Evolutionary conservation across 108 stramenopile species (phyloP).

Genomic region (Pseudonitzschia delicatissima): DNA sequence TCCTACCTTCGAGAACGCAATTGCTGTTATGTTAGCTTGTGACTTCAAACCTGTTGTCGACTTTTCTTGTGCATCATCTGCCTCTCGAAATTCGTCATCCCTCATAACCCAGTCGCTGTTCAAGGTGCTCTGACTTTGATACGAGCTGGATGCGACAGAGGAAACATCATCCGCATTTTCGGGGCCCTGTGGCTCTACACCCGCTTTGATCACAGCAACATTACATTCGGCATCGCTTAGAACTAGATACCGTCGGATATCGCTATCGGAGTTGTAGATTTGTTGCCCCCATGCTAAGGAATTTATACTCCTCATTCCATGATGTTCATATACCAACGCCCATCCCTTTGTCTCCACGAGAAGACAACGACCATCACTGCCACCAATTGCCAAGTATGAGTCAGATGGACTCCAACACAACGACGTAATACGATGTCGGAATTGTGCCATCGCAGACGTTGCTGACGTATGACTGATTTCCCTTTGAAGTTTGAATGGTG

Average conservation of each 20-base stretch:
- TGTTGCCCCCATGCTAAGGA: constrained; percentile 36
- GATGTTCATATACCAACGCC: constrained; percentile 41
- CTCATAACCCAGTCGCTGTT: constrained; percentile 32
- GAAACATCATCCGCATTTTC: constrained; percentile 19
- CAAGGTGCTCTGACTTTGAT: constrained; percentile 9
- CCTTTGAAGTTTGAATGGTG: constrained; percentile 20
- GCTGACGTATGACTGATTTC: constrained; percentile 22
- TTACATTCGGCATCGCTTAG: constrained; percentile 29
- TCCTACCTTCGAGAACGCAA: constrained; percentile 36
- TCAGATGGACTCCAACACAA: constrained; percentile 42
- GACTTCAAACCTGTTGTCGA: constrained; percentile 11
- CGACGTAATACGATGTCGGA: constrained; percentile 27
- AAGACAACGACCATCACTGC: constrained; percentile 33
- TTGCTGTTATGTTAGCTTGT: constrained; percentile 15
- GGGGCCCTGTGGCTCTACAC: constrained; percentile 12
- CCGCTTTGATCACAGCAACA: constrained; percentile 39
- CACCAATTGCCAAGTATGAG: constrained; percentile 37
- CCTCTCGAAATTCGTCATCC: constrained; percentile 30
- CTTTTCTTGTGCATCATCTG: constrained; percentile 13
- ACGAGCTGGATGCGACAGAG: constrained; percentile 27
- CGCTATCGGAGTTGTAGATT: background rate
- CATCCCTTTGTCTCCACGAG: constrained; percentile 43
- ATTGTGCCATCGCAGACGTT: constrained; percentile 4
- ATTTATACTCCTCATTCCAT: constrained; percentile 15
- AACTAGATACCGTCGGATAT: constrained; percentile 28